Evolutionary conservation across 805 yeast species (phyloP), one percentile per base, ranked within the genome.

Genomic region (Lachancea mirantina): DNA sequence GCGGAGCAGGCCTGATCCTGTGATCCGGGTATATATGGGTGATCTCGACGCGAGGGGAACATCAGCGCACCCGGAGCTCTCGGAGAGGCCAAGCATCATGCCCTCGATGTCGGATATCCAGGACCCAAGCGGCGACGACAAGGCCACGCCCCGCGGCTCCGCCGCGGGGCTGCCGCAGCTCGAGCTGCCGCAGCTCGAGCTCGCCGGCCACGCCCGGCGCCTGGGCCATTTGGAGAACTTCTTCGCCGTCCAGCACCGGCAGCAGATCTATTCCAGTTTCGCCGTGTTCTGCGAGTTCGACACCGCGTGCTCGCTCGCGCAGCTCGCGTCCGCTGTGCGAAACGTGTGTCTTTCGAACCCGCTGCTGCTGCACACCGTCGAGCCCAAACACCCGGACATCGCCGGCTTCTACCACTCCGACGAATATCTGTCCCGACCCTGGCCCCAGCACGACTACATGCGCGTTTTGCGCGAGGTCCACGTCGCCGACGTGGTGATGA

Each of bases 201-300:
- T n/a, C 31, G 17, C n/a, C n/a, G n/a, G 56, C 14, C 59, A 53
- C 42, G 53, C 52, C 3, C 45, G 59, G 36, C 46, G 48, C 11
- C 37, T 51, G 45, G 59, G 55, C 8, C 46, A 42, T 29, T 19
- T 52, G 19, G 57, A 53, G 34, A 43, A 47, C 30, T 44, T 43
- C 35, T 50, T 53, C 33, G 55, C 51, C 1, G 13, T 45, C 9
- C 19, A 41, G 14, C 48, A 42, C 27, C 46, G 57, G 30, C 53
- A 50, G 32, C 37, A 41, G 4, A 19, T 52, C 23, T 53, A 53
- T 22, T 26, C 44, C 5, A 49, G 45, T 33, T 53, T 51, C 33
- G 30, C 32, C 8, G 18, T 49, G 16, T 45, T 41, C 33, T 41
- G 46, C 14, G 48, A 46, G 23, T 26, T 50, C 28, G 45, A 42